Conservation (phyloP, 176 grass and related monocot genomes). For the Musa itinerans region DNA sequence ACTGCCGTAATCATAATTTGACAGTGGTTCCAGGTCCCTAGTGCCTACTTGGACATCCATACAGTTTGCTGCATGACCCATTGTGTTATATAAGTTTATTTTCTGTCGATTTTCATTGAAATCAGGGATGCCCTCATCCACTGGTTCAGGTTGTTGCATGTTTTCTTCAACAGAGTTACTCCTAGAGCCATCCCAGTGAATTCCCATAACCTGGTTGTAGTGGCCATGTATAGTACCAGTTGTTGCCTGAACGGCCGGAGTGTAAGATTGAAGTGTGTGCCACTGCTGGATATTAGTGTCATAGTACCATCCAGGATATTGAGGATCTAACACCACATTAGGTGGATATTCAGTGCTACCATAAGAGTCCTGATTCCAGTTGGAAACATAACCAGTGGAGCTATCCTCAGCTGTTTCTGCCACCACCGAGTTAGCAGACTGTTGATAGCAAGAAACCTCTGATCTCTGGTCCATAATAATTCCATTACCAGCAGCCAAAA, state of each 20-base stretch:
- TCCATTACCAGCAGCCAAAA: no score
- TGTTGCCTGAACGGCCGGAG: slow-evolving; percentile 19
- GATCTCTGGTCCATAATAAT: neutral
- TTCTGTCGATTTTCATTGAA: slow-evolving; percentile 23
- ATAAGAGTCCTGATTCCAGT: slow-evolving; percentile 27
- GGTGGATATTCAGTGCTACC: slow-evolving; percentile 40
- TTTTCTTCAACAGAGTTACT: slow-evolving; percentile 28
- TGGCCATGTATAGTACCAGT: neutral
- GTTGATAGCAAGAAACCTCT: slow-evolving; percentile 39
- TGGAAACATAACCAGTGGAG: slow-evolving; percentile 3
- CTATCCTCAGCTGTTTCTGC: slow-evolving; percentile 60
- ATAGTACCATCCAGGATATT: slow-evolving; percentile 90
- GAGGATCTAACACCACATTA: slow-evolving; percentile 82
- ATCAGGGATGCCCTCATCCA: slow-evolving; percentile 25
- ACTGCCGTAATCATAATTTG: neutral
- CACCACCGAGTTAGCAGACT: slow-evolving; percentile 33
- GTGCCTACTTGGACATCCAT: neutral
- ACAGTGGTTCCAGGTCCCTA: neutral
- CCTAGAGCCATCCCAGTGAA: slow-evolving; percentile 6
- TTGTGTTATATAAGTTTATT: slow-evolving; percentile 9
- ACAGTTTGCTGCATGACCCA: neutral
- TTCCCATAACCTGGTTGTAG: slow-evolving; percentile 28
- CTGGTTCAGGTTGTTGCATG: slow-evolving; percentile 34
- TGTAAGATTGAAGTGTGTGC: slow-evolving; percentile 56
- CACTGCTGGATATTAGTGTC: slow-evolving; percentile 77